phyloP scores from a whole-genome alignment of 805 yeast species.

The Yamadazyma laniorum region DNA sequence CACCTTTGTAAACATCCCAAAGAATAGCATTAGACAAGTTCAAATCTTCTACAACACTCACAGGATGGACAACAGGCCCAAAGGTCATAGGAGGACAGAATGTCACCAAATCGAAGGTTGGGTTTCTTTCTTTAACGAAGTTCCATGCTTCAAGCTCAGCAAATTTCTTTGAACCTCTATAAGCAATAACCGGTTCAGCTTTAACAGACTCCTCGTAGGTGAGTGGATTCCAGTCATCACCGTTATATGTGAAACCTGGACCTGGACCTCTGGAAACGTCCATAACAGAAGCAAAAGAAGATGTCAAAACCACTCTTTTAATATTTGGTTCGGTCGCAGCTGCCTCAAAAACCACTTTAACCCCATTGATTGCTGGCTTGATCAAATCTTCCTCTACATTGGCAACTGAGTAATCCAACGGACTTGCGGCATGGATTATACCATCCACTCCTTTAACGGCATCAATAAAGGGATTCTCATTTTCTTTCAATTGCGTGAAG shows the following conservation, averaged over 20 bases:
- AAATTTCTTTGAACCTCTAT: conserved; percentile 19
- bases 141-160: conserved; percentile 20
- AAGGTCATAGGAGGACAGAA: conserved; percentile 22
- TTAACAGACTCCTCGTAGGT: conserved; percentile 17
- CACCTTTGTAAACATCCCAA: conserved; percentile 15
- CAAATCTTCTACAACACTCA: conserved; percentile 14
- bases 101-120: conserved; percentile 16
- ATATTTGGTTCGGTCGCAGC: conserved; percentile 12
- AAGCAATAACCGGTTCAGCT: conserved; percentile 19
- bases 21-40: conserved; percentile 16
- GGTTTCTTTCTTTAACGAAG: conserved; percentile 13
- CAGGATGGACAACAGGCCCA: conserved; percentile 20
- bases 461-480: conserved; percentile 15
- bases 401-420: conserved; percentile 14
- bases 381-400: conserved; percentile 17
- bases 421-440: conserved; percentile 14
- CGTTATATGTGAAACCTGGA: conserved; percentile 17
- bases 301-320: conserved; percentile 20
- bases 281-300: conserved; percentile 23
- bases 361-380: conserved; percentile 16
- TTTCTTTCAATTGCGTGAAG: conserved; percentile 9
- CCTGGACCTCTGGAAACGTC: conserved; percentile 19
- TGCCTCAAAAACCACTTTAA: conserved; percentile 13
- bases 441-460: conserved; percentile 17
- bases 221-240: conserved; percentile 17